Base-by-base conservation (phyloP, 1,284 basidiomycete species). In the Papiliotrema nemorosa region DNA sequence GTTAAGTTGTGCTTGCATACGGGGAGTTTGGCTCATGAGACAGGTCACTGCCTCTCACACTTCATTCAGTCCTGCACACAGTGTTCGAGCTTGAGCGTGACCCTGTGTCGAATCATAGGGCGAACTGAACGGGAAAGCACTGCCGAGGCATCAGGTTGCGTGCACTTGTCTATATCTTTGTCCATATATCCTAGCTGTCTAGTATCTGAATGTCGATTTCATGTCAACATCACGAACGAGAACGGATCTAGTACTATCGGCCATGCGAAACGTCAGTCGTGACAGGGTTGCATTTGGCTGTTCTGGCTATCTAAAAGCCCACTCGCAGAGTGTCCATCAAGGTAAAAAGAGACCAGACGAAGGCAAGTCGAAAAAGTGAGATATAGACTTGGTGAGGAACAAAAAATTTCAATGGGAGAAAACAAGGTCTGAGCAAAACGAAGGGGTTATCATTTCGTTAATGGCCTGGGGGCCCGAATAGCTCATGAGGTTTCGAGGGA, bases 261-360 rank as follows among this genome's bases (percentile, higher is more conserved):
- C n/a, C n/a, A n/a, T n/a, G n/a, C n/a, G n/a, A n/a, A n/a, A n/a
- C n/a, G n/a, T n/a, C n/a, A n/a, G n/a, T n/a, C n/a, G n/a, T n/a
- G n/a, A n/a, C n/a, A n/a, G n/a, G n/a, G n/a, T n/a, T n/a, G n/a
- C n/a, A n/a, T n/a, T n/a, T n/a, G n/a, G n/a, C n/a, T n/a, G n/a
- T n/a, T n/a, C n/a, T n/a, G n/a, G n/a, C n/a, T n/a, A n/a, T n/a
- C n/a, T n/a, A n/a, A n/a, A n/a, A n/a, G n/a, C n/a, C 31, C 53
- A 59, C 57, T 59, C 45, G 25, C 57, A 61, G 52, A 61, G 56
- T 61, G 55, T 60, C 58, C 58, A 58, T 57, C 33, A 47, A 31
- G 47, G 34, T 16, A 18, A n/a, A 39, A 13, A 25, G n/a, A 27
- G 47, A 40, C 21, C 27, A 46, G 31, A 40, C 14, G 33, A 27